Base-by-base conservation (phyloP, 805 yeast genomes). In the Candida xyloterini region DNA sequence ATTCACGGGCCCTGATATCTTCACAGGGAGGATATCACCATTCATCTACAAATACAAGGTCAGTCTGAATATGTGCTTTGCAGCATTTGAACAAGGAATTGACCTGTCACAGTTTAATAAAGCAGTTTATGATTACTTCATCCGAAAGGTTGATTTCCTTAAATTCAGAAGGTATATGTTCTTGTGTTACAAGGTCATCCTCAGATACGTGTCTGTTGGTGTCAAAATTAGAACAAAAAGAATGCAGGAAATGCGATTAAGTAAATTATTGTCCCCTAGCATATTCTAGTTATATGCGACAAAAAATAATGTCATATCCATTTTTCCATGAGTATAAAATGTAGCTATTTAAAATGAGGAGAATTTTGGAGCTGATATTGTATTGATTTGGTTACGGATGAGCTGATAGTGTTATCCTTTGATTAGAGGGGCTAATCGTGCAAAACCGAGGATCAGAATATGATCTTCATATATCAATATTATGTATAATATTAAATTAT, bases 1-100 rank as follows among this genome's bases (percentile, higher is more conserved):
- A 9, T 45, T 45, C 14, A 29, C 26, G 5, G 46, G 49, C 3
- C 46, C 46, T 5, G 27, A 42, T n/a, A 22, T 38, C 14, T 42
- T 43, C 24, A 21, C 39, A 7, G 10, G 25, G 4, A 24, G 7
- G 3, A n/a, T 14, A 3, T 18, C 14, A n/a, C 15, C 11, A 22
- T 10, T 7, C 3, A 22, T 30, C 4, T 35, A 41, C 38, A 38
- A 35, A 15, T 42, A 39, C 27, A 31, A 37, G 27, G 43, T 46
- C 13, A 11, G 22, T 18, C 25, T 46, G 3, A 34, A 29, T 5
- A 23, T 42, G 35, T 22, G 33, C 10, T 46, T 46, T 30, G 29
- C 42, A 8, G 35, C 41, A 3, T 34, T 30, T 15, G 41, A 35
- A 9, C 16, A 30, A 3, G 29, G 35, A 20, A 23, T 46, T 10